These are phyloP conservation scores for Epichloe gansuensis DNA, from an alignment of 2,329 filamentous ascomycete genomes.

Conservation along the genomic window DNA sequence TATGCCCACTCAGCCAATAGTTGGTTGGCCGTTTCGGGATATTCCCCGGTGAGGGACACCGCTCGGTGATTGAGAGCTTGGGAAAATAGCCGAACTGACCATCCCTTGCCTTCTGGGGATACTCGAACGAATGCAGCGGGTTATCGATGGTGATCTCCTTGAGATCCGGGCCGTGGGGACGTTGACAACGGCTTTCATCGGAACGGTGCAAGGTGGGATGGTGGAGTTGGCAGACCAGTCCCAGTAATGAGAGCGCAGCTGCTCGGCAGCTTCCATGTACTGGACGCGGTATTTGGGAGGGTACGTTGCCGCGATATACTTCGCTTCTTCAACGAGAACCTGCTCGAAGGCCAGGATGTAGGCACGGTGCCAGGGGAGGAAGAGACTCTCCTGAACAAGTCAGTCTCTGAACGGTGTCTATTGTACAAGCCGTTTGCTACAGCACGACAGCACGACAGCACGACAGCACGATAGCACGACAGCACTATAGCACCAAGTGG, in stretches of 20 bases:
- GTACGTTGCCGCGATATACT: constrained; percentile 33
- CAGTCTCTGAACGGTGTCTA: not conserved
- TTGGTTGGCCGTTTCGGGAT: constrained; percentile 27
- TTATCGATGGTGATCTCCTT: constrained; percentile 30
- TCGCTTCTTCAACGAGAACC: constrained; percentile 34
- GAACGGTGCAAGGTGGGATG: constrained; percentile 30
- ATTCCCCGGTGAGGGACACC: constrained; percentile 27
- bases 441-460: no score
- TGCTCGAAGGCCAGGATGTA: constrained; percentile 46
- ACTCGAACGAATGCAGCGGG: constrained; percentile 40
- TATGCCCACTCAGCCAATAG: constrained; percentile 17
- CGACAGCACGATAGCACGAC: no score
- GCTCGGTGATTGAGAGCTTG: constrained; percentile 21
- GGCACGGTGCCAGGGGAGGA: constrained; percentile 44
- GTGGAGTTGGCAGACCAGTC: constrained; percentile 35
- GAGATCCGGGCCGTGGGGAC: constrained; percentile 24
- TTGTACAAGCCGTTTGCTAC: not conserved
- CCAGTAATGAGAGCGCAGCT: constrained; percentile 39
- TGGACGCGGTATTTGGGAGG: constrained; percentile 17
- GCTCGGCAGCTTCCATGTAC: constrained; percentile 34
- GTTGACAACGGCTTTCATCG: constrained; percentile 25
- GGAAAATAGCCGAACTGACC: constrained; percentile 23
- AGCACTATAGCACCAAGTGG: no score
- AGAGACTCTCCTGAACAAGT: constrained; percentile 31
- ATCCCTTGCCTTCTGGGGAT: constrained; percentile 27